phyloP scores from a whole-genome alignment of 2,329 filamentous ascomycete genomes.

The Epichloe gansuensis region DNA sequence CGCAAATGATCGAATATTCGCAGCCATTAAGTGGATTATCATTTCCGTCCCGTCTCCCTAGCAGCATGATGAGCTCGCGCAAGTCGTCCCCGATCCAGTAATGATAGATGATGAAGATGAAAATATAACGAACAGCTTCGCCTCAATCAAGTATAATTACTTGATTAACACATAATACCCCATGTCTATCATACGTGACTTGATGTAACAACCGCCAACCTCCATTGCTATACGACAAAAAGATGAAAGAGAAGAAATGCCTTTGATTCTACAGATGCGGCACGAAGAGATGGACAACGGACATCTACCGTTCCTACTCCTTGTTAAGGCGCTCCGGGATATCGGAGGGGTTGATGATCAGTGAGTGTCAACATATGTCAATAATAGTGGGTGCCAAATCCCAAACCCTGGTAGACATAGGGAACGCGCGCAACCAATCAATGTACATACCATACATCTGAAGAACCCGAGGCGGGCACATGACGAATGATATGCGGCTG shows the following conservation, averaged over 20 bases:
- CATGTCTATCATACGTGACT: conserved; percentile 4
- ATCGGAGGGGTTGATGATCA: too few species aligned
- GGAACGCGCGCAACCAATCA: background rate
- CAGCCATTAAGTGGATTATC: background rate
- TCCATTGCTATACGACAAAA: background rate
- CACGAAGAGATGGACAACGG: background rate
- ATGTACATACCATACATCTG: too few species aligned
- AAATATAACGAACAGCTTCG: background rate
- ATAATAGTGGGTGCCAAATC: background rate
- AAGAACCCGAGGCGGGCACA: too few species aligned
- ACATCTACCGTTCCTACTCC: background rate
- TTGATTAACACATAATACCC: conserved; percentile 2
- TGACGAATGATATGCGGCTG: too few species aligned
- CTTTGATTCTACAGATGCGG: background rate
- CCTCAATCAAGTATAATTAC: background rate
- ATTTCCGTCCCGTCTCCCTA: background rate
- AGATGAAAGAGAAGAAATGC: background rate
- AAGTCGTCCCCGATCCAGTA: background rate
- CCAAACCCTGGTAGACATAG: background rate
- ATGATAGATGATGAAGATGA: background rate
- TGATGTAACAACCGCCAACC: background rate
- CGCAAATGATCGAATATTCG: too few species aligned
- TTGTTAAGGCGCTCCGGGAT: background rate
- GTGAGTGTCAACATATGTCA: background rate
- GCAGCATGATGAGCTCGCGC: background rate